These are phyloP conservation scores for Gossypium herbaceum DNA, from an alignment of 345 rosid genomes.

Conservation along the genomic window DNA sequence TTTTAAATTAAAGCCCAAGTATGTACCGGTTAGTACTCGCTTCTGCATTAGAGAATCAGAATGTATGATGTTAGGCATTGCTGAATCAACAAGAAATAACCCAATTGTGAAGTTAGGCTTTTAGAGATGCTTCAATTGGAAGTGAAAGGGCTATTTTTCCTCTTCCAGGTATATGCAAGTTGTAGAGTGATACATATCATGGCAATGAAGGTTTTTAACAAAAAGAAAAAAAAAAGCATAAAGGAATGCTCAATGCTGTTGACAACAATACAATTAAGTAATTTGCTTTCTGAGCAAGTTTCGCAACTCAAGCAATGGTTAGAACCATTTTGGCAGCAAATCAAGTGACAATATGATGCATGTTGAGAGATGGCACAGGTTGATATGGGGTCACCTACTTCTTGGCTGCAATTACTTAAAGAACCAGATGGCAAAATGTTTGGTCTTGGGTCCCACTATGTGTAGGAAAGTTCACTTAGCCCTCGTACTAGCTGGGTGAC, in stretches of 20 bases:
- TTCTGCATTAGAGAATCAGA: slow-evolving; percentile 10
- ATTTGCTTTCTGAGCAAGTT: background rate
- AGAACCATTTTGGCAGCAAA: background rate
- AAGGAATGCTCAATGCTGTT: background rate
- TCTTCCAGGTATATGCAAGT: slow-evolving; percentile 17
- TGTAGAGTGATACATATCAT: slow-evolving; percentile 7
- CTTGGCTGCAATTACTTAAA: no score
- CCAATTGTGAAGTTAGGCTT: background rate
- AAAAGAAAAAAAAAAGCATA: background rate
- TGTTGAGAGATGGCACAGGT: no score
- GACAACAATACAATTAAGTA: background rate
- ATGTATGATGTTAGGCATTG: background rate
- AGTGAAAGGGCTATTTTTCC: slow-evolving; percentile 20
- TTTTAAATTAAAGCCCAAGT: background rate
- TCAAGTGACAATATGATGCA: background rate
- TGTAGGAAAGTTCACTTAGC: no score
- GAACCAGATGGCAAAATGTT: no score
- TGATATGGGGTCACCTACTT: no score
- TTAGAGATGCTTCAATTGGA: slow-evolving; percentile 4
- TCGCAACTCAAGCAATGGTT: background rate
- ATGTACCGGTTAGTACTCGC: background rate
- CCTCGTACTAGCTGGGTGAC: no score
- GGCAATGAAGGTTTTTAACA: slow-evolving; percentile 12
- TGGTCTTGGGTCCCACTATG: no score
- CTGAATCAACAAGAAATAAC: background rate